These are phyloP conservation scores for Xylaria intraflava DNA, from an alignment of 495 filamentous ascomycete genomes.

Conservation along the genomic window DNA sequence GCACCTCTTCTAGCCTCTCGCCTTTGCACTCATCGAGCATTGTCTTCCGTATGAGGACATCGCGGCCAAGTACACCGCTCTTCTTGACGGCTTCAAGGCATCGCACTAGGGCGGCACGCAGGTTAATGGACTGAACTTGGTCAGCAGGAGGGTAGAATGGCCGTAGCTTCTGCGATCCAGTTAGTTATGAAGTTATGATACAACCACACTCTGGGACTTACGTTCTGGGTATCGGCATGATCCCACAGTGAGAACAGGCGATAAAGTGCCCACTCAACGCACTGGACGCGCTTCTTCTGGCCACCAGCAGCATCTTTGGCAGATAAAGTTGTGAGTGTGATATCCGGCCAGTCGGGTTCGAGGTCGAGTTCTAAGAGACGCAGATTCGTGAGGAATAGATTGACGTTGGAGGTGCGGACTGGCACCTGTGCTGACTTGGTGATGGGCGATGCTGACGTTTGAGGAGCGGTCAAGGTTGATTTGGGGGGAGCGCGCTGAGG, in stretches of 20 bases:
- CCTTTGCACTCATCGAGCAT: conserved; percentile 91
- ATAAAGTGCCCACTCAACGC: conserved; percentile 79
- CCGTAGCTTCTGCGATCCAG: conserved; percentile 60
- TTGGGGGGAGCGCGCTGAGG: conserved; percentile 22
- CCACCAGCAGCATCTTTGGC: conserved; percentile 60
- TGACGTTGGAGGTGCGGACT: conserved; percentile 43
- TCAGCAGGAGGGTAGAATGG: conserved; percentile 86
- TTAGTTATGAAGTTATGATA: conserved; percentile 8
- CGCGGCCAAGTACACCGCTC: conserved; percentile 70
- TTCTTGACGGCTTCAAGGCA: conserved; percentile 76
- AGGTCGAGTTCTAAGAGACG: conserved; percentile 71
- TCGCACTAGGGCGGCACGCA: conserved; percentile 77
- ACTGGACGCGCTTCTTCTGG: conserved; percentile 69
- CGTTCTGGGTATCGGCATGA: conserved; percentile 61
- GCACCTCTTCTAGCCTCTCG: conserved; percentile 70
- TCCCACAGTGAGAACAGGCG: conserved; percentile 79
- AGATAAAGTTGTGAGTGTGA: conserved; percentile 58
- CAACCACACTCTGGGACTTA: conserved; percentile 25
- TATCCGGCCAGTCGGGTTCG: conserved; percentile 67
- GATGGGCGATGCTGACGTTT: conserved; percentile 7
- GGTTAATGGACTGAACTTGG: conserved; percentile 79
- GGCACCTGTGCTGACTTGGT: conserved; percentile 18
- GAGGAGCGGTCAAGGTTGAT: conserved; percentile 26
- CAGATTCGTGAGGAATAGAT: conserved; percentile 74
- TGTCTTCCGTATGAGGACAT: conserved; percentile 72